These are phyloP conservation scores for Pyrus bretschneideri DNA, from an alignment of 306 rosid species.

Conservation along the genomic window DNA sequence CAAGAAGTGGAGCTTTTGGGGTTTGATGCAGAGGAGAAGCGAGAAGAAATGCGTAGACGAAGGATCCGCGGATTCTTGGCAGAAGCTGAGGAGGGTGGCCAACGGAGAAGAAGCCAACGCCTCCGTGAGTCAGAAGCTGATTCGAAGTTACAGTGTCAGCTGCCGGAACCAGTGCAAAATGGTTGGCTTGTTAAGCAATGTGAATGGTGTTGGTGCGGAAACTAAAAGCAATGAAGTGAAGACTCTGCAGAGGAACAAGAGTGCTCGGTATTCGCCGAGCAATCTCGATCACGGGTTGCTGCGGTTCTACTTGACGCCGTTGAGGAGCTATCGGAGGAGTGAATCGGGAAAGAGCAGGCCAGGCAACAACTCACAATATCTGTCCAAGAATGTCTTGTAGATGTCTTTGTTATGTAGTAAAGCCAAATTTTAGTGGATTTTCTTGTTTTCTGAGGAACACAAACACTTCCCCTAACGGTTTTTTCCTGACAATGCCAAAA, in stretches of 20 bases:
- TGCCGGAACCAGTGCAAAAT: conserved; percentile 47
- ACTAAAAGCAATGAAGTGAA: conserved; percentile 41
- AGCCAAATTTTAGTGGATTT: conserved; percentile 33
- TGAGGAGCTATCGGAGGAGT: conserved; percentile 76
- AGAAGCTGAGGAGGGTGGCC: conserved; percentile 57
- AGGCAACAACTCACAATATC: conserved; percentile 20
- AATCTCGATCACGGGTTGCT: conserved; percentile 63
- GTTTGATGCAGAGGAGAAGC: conserved; percentile 49
- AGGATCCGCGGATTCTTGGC: conserved; percentile 58
- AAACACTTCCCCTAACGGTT: conserved; percentile 19
- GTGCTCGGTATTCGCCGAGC: conserved; percentile 59
- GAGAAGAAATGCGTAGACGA: conserved; percentile 38
- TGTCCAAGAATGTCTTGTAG: background rate
- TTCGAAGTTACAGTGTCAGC: conserved; percentile 87
- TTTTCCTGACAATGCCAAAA: conserved; percentile 20
- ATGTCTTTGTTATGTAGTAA: conserved; percentile 36
- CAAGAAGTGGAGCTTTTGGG: conserved; percentile 50
- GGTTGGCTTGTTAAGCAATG: conserved; percentile 35
- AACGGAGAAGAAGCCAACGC: conserved; percentile 55
- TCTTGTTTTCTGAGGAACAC: conserved; percentile 13
- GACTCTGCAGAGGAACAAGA: conserved; percentile 62
- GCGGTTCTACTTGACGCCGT: conserved; percentile 88
- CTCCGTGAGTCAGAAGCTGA: conserved; percentile 78
- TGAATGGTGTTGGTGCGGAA: conserved; percentile 28
- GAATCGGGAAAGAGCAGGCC: conserved; percentile 63